These are phyloP conservation scores for Chalara sp. DNA, from an alignment of 2,329 filamentous ascomycete genomes.

Conservation along the genomic window DNA sequence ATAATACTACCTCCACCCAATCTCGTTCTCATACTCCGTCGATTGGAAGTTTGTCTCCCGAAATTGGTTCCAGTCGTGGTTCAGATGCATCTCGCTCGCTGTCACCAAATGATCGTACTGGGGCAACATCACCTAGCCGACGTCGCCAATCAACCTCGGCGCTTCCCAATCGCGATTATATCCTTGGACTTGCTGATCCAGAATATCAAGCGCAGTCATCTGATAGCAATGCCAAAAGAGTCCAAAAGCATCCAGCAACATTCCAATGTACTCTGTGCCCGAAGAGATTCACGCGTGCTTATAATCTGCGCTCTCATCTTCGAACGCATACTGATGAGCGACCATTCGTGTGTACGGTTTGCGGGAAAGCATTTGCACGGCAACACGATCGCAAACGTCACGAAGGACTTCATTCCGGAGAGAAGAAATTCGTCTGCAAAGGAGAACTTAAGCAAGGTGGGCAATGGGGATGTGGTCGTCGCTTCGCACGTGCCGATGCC, in stretches of 20 bases:
- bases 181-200: slow-evolving; percentile 85
- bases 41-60: slow-evolving; percentile 42
- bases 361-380: slow-evolving; percentile 92
- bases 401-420: slow-evolving; percentile 90
- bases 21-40: slow-evolving; percentile 42
- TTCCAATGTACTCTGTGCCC: slow-evolving; percentile 93
- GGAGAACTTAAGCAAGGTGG: slow-evolving; percentile 78
- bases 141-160: slow-evolving; percentile 57
- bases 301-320: slow-evolving; percentile 91
- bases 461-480: slow-evolving; percentile 86
- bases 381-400: slow-evolving; percentile 97
- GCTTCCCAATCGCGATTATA: slow-evolving; percentile 61
- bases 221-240: slow-evolving; percentile 64
- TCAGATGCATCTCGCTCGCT: slow-evolving; percentile 43
- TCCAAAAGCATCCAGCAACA: slow-evolving; percentile 94
- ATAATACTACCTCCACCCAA: slow-evolving; percentile 30
- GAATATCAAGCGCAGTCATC: slow-evolving; percentile 64
- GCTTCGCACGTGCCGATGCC: slow-evolving; percentile 92
- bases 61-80: slow-evolving; percentile 43
- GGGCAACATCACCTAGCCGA: slow-evolving; percentile 36
- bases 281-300: slow-evolving; percentile 92
- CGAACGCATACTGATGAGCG: slow-evolving; percentile 96
- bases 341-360: slow-evolving; percentile 94
- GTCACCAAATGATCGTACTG: slow-evolving; percentile 51
- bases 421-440: slow-evolving; percentile 98